Conservation (phyloP, 2,329 filamentous ascomycete genomes). For the Thelonectria olida region DNA sequence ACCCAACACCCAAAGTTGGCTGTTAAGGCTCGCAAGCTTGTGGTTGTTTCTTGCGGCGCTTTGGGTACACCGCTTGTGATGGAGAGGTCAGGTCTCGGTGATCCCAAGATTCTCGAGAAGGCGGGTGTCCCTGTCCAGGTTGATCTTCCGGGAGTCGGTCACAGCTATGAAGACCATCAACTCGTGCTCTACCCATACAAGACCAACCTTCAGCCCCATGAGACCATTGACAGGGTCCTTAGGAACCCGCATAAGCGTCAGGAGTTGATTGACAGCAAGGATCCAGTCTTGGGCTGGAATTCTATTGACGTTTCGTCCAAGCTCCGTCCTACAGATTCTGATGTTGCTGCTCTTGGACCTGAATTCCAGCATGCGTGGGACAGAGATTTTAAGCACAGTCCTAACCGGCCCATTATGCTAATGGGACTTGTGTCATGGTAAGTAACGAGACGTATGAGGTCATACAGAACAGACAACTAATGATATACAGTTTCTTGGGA, state of each 20-base stretch:
- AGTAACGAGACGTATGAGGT: too few species aligned
- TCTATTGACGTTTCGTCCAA: constrained; percentile 64
- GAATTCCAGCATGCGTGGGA: constrained; percentile 65
- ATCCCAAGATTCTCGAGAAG: constrained; percentile 55
- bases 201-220: constrained; percentile 39
- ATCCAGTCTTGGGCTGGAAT: constrained; percentile 66
- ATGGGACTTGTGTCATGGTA: constrained; percentile 45
- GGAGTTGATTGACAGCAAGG: constrained; percentile 56
- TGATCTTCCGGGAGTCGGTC: constrained; percentile 62
- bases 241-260: constrained; percentile 56
- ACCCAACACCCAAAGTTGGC: constrained; percentile 22
- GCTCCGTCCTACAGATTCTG: constrained; percentile 61
- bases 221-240: constrained; percentile 60
- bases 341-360: constrained; percentile 61
- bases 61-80: constrained; percentile 64
- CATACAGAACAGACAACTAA: too few species aligned
- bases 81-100: constrained; percentile 71
- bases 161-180: constrained; percentile 65
- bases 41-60: constrained; percentile 54
- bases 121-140: constrained; percentile 56
- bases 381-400: constrained; percentile 55
- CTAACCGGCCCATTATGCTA: constrained; percentile 59
- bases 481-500: constrained; percentile 53
- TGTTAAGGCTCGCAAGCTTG: constrained; percentile 41
- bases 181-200: constrained; percentile 62